Conservation (phyloP, 208 protist species). For the Acanthamoeba sp. region DNA sequence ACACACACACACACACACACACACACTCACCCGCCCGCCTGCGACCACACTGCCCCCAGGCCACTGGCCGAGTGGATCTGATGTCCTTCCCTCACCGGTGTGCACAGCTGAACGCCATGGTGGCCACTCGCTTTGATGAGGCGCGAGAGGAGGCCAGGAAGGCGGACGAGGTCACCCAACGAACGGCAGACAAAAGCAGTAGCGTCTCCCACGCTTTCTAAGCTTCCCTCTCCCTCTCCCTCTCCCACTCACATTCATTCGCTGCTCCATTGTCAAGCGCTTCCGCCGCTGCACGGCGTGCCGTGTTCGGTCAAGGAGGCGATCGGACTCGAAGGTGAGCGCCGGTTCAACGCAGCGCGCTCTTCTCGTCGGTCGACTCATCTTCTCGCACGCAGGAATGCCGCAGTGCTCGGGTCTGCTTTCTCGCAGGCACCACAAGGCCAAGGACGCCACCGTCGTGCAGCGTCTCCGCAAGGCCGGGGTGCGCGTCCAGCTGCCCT, state of each 20-base stretch:
- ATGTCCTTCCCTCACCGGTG: no score
- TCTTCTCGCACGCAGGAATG: neutral
- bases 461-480: neutral
- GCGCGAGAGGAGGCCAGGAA: neutral
- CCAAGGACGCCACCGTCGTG: neutral
- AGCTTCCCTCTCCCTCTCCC: neutral
- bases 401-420: neutral
- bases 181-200: neutral
- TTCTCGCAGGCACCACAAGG: neutral
- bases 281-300: neutral
- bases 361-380: neutral
- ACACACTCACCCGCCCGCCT: neutral
- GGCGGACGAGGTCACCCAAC: neutral
- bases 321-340: neutral
- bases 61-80: no score
- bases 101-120: neutral
- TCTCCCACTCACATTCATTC: neutral
- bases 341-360: neutral
- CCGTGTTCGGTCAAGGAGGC: neutral
- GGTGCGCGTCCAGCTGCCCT: neutral
- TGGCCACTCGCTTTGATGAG: constrained; percentile 1
- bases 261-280: neutral
- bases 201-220: neutral
- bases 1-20: neutral
- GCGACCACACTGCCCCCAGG: no score